Conservation (phyloP, 108 stramenopile species). For the Cylindrotheca fusiformis region DNA sequence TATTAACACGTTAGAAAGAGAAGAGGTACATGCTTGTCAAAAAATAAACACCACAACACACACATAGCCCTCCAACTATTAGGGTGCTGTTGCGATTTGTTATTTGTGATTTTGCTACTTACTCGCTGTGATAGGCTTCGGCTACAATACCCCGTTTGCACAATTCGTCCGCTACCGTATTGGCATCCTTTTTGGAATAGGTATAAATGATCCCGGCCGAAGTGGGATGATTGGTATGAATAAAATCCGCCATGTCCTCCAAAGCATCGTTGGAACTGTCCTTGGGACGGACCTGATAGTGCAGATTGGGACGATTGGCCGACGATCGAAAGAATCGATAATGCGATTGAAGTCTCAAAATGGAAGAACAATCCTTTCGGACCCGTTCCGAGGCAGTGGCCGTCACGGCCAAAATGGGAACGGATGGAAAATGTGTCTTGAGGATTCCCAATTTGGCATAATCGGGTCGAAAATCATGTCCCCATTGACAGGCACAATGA, state of each 20-base stretch:
- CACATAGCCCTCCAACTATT: too few species aligned
- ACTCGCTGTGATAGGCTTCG: slow-evolving; percentile 71
- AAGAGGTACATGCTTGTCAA: too few species aligned
- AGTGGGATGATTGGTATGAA: slow-evolving; percentile 49
- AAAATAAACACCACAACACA: too few species aligned
- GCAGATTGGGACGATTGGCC: slow-evolving; percentile 91
- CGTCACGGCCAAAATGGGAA: slow-evolving; percentile 78
- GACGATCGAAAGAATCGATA: slow-evolving; percentile 74
- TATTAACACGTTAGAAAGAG: too few species aligned
- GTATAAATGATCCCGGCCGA: slow-evolving; percentile 92
- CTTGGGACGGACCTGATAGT: slow-evolving; percentile 70
- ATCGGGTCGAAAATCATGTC: slow-evolving; percentile 92
- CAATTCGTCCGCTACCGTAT: slow-evolving; percentile 69
- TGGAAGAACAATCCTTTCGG: slow-evolving; percentile 77
- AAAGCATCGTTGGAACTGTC: slow-evolving; percentile 50
- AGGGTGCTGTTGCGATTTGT: slow-evolving; percentile 2
- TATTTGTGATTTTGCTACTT: slow-evolving; percentile 18
- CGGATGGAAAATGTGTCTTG: slow-evolving; percentile 68
- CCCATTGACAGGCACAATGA: slow-evolving; percentile 74
- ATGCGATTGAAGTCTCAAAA: slow-evolving; percentile 59
- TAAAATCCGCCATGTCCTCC: slow-evolving; percentile 78
- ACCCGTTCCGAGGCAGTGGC: slow-evolving; percentile 78
- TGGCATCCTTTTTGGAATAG: slow-evolving; percentile 86
- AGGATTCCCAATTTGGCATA: slow-evolving; percentile 91
- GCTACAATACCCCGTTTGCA: slow-evolving; percentile 79